These are phyloP conservation scores for Penicillium ochrochloron DNA, from an alignment of 495 filamentous ascomycete species.

Conservation along the genomic window DNA sequence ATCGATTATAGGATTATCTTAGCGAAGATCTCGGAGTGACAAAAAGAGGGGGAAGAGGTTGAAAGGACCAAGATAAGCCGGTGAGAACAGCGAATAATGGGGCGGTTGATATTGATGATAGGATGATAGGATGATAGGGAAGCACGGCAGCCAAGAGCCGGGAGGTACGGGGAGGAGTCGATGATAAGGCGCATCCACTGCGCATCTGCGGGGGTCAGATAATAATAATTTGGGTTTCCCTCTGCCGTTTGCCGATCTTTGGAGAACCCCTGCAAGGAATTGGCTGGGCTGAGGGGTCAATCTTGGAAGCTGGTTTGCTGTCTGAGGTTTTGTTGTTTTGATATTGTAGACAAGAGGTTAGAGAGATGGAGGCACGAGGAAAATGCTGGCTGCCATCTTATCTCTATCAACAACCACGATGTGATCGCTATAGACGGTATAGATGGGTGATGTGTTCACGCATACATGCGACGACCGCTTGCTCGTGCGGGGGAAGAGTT, in stretches of 20 bases:
- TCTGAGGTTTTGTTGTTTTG: not conserved
- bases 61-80: not conserved
- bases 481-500: not conserved
- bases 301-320: not conserved
- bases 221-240: not conserved
- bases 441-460: not conserved
- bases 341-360: not conserved
- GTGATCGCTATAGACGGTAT: not conserved
- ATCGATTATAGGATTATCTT: not conserved
- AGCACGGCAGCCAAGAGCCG: not conserved
- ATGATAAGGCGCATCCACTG: conserved; percentile 28
- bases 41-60: not conserved
- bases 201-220: conserved; percentile 22
- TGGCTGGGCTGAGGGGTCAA: conserved; percentile 10
- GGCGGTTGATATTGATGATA: not conserved
- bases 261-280: not conserved
- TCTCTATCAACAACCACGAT: not conserved
- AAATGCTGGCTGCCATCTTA: not conserved
- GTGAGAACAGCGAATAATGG: conserved; percentile 18
- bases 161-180: conserved; percentile 3
- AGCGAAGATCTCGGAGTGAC: not conserved
- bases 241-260: conserved; percentile 4
- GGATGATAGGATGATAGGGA: conserved; percentile 11
- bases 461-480: not conserved
- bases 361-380: not conserved